Base-by-base conservation (phyloP, 495 filamentous ascomycete species). In the Xylaria flabelliformis region DNA sequence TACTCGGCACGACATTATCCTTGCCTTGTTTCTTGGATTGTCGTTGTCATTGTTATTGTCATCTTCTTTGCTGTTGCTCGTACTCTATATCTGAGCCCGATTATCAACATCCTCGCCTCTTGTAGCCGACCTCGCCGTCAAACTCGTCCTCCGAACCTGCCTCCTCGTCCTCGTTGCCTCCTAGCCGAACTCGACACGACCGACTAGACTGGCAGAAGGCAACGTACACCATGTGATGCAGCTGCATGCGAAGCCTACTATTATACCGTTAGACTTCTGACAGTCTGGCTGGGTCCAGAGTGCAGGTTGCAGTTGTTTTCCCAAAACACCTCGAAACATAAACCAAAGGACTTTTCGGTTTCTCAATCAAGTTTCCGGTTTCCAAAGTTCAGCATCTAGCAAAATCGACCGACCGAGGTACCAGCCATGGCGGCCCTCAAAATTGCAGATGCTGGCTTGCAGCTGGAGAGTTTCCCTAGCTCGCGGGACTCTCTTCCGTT, bases 371-470 rank as follows among this genome's bases (percentile, higher is more conserved):
- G 3, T 0, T 26, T 41, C 9, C 15, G 39, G 50, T 29, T 39
- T 48, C n/a, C 62, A 39, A 59, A 61, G 51, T 34, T 21, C 44
- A 69, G 71, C 48, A 59, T 15, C 46, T n/a, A 42, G 46, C 53
- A 50, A 72, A 73, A 29, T 56, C 46, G 53, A 59, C 46, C 36
- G 69, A 56, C 67, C 73, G 58, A 76, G 59, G 32, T n/a, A 32
- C 24, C 55, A 67, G 61, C 63, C 51, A 79, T 79, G 77, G 51
- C 77, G 78, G 77, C 74, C 73, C 75, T 86, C 69, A 71, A 78
- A 55, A 75, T 87, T 70, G 80, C 83, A 64, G 81, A 84, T 17
- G 67, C 70, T 64, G 85, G 85, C 76, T 75, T 87, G 72, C 72
- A 82, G 69, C 70, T 86, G 71, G 83, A 85, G 74, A 80, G 82